These are phyloP conservation scores for Porcisia deanei DNA, from an alignment of 208 protist genomes.

Conservation along the genomic window DNA sequence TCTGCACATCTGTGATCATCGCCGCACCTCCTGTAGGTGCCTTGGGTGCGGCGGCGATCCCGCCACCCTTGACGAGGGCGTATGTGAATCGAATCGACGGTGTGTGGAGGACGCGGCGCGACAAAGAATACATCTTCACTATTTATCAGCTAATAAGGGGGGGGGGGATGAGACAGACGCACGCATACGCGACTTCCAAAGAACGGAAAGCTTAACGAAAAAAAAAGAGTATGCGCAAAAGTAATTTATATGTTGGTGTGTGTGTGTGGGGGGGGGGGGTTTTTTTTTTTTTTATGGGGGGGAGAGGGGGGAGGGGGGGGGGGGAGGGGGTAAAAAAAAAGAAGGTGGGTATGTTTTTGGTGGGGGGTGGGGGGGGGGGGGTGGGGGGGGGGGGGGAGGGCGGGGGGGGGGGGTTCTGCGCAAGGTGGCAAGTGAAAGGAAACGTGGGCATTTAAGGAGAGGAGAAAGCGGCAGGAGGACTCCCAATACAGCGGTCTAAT, in stretches of 20 bases:
- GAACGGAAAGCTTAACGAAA: background rate
- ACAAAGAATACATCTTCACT: constrained; percentile 35
- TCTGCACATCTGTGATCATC: constrained; percentile 4
- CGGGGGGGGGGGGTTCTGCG: too few relatives aligned
- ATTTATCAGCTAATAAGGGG: background rate
- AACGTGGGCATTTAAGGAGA: too few relatives aligned
- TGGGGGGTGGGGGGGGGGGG: too few relatives aligned
- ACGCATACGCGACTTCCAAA: background rate
- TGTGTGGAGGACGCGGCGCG: constrained; percentile 30
- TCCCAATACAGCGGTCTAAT: constrained; percentile 3
- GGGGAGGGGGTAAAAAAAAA: background rate
- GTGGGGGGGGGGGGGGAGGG: background rate
- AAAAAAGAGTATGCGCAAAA: too few relatives aligned
- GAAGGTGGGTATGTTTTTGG: background rate
- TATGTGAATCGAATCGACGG: constrained; percentile 81
- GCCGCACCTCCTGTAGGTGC: background rate
- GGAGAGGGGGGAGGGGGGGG: background rate
- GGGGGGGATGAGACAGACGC: background rate
- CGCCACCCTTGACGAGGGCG: constrained; percentile 63
- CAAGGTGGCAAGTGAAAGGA: too few relatives aligned
- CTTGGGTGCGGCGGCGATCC: background rate
- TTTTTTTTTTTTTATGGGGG: too few relatives aligned
- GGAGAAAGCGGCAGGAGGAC: background rate
- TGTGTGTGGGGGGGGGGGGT: too few relatives aligned
- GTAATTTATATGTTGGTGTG: too few relatives aligned